A percentile compares a stretch with the other conserved stretches of the same genome.
Evolutionary conservation across 2,329 filamentous ascomycete genomes (phyloP).

Genomic region (Paramyrothecium roridum): DNA sequence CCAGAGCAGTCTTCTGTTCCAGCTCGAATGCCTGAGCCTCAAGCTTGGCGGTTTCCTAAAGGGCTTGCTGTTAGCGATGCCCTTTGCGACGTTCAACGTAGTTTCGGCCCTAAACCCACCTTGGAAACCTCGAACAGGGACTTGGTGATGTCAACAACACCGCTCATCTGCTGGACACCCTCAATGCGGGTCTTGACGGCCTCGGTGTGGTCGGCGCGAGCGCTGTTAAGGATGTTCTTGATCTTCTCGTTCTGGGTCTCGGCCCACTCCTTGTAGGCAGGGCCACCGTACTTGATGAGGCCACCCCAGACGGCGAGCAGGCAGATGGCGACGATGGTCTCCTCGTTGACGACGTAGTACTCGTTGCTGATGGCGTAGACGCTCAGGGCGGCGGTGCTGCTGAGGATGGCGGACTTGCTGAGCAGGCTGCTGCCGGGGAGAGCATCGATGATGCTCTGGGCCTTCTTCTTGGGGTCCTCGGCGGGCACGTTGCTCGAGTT

Average conservation of each 20-base stretch:
- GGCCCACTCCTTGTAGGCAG: constrained; percentile 90
- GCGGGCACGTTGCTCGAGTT: constrained; percentile 73
- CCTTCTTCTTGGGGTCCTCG: constrained; percentile 94
- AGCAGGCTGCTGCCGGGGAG: constrained; percentile 88
- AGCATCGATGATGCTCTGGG: constrained; percentile 89
- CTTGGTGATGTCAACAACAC: constrained; percentile 97
- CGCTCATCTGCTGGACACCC: constrained; percentile 89
- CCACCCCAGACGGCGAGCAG: constrained; percentile 90
- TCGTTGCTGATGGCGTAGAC: constrained; percentile 98
- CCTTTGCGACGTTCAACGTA: constrained; percentile 4
- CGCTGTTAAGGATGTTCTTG: constrained; percentile 90
- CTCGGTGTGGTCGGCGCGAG: constrained; percentile 89
- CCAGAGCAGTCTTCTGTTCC: constrained; percentile 91
- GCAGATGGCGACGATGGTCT: constrained; percentile 91
- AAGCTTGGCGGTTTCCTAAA: constrained; percentile 90
- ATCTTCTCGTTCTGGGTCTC: constrained; percentile 87
- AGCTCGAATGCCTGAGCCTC: constrained; percentile 96
- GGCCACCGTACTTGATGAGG: constrained; percentile 90
- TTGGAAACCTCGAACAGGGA: constrained; percentile 96
- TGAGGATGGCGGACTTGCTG: constrained; percentile 96
- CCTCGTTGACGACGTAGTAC: constrained; percentile 99
- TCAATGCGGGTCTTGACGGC: constrained; percentile 93
- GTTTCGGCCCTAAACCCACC: constrained; percentile 50
- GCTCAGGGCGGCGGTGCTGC: constrained; percentile 83
- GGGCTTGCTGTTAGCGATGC: constrained; percentile 1